Conservation (phyloP, 345 rosid genomes). For the Eucalyptus caleyi region DNA sequence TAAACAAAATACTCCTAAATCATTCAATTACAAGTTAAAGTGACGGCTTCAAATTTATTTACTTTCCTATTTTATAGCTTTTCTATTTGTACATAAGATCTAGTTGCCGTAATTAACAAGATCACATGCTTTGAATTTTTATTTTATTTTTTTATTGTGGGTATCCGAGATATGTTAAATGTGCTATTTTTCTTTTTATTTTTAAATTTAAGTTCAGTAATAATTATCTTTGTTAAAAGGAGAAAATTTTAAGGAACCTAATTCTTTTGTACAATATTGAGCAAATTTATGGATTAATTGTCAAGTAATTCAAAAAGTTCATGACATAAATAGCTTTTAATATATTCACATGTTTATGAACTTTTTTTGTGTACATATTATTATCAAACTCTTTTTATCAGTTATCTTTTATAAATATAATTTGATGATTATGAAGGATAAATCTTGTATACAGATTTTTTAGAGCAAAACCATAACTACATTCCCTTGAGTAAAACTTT, state of each 20-base stretch:
- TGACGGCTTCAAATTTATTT: not conserved
- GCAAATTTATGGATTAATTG: not conserved
- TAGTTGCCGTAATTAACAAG: not conserved
- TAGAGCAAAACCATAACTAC: not conserved
- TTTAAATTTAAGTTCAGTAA: not conserved
- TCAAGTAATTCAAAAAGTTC: not conserved
- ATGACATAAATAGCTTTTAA: rapidly evolving
- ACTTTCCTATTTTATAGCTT: not conserved
- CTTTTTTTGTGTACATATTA: not conserved
- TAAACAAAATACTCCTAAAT: not conserved
- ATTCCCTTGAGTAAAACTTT: not conserved
- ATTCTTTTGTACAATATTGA: not conserved
- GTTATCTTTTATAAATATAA: not conserved
- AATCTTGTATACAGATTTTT: not conserved
- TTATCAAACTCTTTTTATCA: not conserved
- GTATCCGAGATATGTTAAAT: not conserved
- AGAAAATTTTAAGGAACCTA: not conserved
- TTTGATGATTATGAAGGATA: not conserved
- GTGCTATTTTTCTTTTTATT: not conserved
- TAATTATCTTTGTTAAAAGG: not conserved
- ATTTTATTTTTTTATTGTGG: not conserved
- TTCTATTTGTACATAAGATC: not conserved
- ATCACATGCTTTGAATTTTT: not conserved
- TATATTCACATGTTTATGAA: not conserved
- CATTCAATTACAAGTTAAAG: not conserved